Base-by-base conservation (phyloP, 495 filamentous ascomycete genomes). In the Lophiotrema nucula region DNA sequence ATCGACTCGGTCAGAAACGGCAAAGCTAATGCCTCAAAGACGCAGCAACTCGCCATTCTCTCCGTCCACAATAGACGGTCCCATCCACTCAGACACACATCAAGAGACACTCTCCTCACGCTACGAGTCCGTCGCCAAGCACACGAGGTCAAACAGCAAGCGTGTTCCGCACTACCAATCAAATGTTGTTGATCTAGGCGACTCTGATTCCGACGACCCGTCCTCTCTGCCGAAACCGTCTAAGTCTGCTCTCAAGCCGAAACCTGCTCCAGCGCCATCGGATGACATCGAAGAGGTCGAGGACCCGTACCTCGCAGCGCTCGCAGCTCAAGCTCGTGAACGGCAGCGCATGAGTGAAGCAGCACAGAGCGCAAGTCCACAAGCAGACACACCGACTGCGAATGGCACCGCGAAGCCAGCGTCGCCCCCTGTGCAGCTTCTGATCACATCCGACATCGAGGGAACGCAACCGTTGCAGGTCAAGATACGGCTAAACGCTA, bases 361-460 rank as follows among this genome's bases (percentile, higher is more conserved):
- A 26, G 24, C 19, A 26, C 4, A 38, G 27, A 31, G 31, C 47
- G 2, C 42, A 47, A 33, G 47, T 38, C 42, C 22, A 41, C n/a
- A n/a, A n/a, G n/a, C n/a, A n/a, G n/a, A n/a, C n/a, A n/a, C n/a
- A 44, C 44, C 21, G 21, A 61, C 25, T 43, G 58, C 45, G 31
- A 50, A 23, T 2, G 31, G 26, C n/a, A 16, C 33, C 15, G 16
- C 44, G 16, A 37, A 15, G 12, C 24, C 24, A 46, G 22, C 41
- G n/a, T 12, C 35, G 1, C 27, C 49, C 15, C 21, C 79, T n/a
- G 76, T 92, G 12, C 72, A 83, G 43, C 84, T 95, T 46, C 75
- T 93, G n/a, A 84, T 92, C 47, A 81, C 81, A 5, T 87, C 87
- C 1, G 70, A 74, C n/a, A 79, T 93, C 23, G 67, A 75, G 2